Conservation (phyloP, 2,329 filamentous ascomycete genomes). For the Fusarium sp. region DNA sequence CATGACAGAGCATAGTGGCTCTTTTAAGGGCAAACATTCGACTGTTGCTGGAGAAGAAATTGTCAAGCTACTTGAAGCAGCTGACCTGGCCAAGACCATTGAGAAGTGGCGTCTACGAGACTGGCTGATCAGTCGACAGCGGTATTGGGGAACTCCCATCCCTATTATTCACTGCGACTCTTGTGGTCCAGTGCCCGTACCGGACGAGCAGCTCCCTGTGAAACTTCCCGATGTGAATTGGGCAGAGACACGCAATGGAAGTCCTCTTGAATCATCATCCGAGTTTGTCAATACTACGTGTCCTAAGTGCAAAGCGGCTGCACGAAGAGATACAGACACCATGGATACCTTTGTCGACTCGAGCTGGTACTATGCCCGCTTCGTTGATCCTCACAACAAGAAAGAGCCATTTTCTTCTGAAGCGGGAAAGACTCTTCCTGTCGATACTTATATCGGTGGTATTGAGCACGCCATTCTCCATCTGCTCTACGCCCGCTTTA, state of each 20-base stretch:
- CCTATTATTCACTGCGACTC: conserved; percentile 82
- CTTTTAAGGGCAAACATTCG: conserved; percentile 71
- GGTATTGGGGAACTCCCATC: conserved; percentile 92
- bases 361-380: conserved; percentile 91
- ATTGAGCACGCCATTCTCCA: conserved; percentile 93
- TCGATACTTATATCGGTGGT: conserved; percentile 89
- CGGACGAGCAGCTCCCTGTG: conserved; percentile 79
- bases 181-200: conserved; percentile 83
- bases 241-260: conserved; percentile 74
- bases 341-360: conserved; percentile 98
- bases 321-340: conserved; percentile 87
- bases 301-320: conserved; percentile 74
- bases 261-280: conserved; percentile 75
- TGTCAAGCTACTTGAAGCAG: conserved; percentile 63
- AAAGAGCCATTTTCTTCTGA: conserved; percentile 68
- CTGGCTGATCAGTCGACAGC: conserved; percentile 91
- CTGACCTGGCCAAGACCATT: conserved; percentile 66
- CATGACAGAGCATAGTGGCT: conserved; percentile 72
- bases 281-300: conserved; percentile 81
- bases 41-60: conserved; percentile 69
- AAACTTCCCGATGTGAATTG: conserved; percentile 75
- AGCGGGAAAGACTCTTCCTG: conserved; percentile 70
- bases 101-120: conserved; percentile 85
- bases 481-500: conserved; percentile 87
- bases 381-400: conserved; percentile 74